A percentile compares a stretch with the other conserved stretches of the same genome.
Conservation (phyloP, 148 eudicot species). For the Pouteria glomerata region DNA sequence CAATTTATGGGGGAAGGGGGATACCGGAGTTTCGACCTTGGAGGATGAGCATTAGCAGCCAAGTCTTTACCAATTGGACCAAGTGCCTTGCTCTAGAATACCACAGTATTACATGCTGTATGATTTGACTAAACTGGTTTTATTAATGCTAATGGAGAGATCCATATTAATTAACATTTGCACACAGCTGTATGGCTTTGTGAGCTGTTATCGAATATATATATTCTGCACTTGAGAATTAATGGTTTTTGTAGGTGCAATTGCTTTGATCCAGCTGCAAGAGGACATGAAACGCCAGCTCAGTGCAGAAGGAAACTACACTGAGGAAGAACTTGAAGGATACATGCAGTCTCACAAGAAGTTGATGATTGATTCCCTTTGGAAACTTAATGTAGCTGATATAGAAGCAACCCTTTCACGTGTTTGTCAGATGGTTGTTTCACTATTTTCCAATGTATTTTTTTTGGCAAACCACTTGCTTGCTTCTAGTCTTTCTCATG, state of each 20-base stretch:
- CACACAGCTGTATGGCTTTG: not conserved
- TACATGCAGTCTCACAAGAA: conserved; percentile 96
- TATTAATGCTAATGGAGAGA: not conserved
- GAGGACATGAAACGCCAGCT: conserved; percentile 95
- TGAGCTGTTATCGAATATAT: not conserved
- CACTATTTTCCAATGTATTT: conserved; percentile 9
- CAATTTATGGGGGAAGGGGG: too few relatives aligned
- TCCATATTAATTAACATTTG: not conserved
- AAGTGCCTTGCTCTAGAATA: too few relatives aligned
- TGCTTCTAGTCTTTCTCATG: conserved; percentile 16
- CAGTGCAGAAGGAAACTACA: conserved; percentile 75
- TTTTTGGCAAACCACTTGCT: not conserved
- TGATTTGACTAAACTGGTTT: not conserved
- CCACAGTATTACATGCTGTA: not conserved
- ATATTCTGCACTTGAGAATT: not conserved
- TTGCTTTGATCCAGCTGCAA: conserved; percentile 91
- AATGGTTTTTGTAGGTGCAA: conserved; percentile 63
- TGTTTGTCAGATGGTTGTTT: conserved; percentile 90
- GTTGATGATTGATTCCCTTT: conserved; percentile 90
- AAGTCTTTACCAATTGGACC: too few relatives aligned
- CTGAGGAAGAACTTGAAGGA: conserved; percentile 86
- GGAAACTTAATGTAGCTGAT: conserved; percentile 99
- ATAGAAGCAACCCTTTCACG: conserved; percentile 86
- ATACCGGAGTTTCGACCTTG: too few relatives aligned
- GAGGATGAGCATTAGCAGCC: too few relatives aligned